Conservation (phyloP, 129 eudicot species). For the Centrapalus pauciflorus region DNA sequence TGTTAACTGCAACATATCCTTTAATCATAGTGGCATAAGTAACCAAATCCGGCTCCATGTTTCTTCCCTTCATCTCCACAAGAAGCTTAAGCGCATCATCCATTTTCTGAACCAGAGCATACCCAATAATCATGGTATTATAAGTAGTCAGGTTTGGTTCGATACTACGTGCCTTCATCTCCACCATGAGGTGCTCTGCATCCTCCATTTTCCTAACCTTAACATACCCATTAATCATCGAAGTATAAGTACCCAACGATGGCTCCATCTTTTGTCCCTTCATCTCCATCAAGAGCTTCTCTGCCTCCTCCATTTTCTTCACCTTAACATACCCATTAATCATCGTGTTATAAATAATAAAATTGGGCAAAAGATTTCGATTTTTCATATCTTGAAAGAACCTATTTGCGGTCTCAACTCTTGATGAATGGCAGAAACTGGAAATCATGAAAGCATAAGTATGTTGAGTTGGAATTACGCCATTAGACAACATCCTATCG, state of each 20-base stretch:
- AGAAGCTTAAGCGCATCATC: conserved; percentile 16
- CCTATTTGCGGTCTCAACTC: conserved; percentile 44
- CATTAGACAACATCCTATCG: conserved; percentile 66
- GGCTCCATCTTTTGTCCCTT: conserved; percentile 58
- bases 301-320: conserved; percentile 73
- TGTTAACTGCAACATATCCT: conserved; percentile 22
- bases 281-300: conserved; percentile 66
- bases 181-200: conserved; percentile 33
- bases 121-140: conserved; percentile 25
- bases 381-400: conserved; percentile 69
- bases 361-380: conserved; percentile 46
- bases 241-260: conserved; percentile 57
- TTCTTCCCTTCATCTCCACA: conserved; percentile 20
- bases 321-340: conserved; percentile 56
- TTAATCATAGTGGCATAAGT: conserved; percentile 23
- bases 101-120: conserved; percentile 10
- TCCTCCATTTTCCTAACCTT: conserved; percentile 45
- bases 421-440: conserved; percentile 65
- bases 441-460: conserved; percentile 55
- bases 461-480: conserved; percentile 50
- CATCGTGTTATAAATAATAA: conserved; percentile 53
- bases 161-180: conserved; percentile 18
- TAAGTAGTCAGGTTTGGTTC: conserved; percentile 18
- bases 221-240: conserved; percentile 72
- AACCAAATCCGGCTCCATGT: conserved; percentile 25